phyloP scores from a whole-genome alignment of 495 filamentous ascomycete genomes.

The Sordaria brevicollis region DNA sequence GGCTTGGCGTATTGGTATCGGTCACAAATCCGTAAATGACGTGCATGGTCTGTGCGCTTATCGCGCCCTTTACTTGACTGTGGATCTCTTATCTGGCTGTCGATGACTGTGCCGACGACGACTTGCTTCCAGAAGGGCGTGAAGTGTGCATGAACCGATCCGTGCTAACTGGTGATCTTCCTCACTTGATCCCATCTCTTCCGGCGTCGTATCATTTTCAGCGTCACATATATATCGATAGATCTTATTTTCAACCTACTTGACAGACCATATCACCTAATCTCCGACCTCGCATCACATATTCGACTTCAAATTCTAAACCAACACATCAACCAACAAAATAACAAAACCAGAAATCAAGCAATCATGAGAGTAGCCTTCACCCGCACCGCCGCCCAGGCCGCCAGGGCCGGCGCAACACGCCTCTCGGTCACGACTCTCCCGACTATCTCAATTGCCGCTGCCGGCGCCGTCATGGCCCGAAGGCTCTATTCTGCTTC shows the following conservation, averaged over 20 bases:
- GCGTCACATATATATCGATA: not conserved
- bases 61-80: not conserved
- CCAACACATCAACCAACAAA: not conserved
- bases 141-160: not conserved
- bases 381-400: not conserved
- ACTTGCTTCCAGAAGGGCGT: not conserved
- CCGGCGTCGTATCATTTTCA: not conserved
- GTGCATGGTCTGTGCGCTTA: slow-evolving; percentile 7
- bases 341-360: not conserved
- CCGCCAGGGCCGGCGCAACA: not conserved
- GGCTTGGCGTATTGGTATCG: not conserved
- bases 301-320: not conserved
- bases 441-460: not conserved
- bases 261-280: not conserved
- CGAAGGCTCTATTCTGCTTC: not conserved
- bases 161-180: not conserved
- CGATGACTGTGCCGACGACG: not conserved
- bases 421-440: too few relatives aligned
- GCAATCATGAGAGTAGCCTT: not conserved
- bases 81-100: not conserved
- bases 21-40: slow-evolving; percentile 4
- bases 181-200: not conserved
- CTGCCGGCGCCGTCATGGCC: not conserved
- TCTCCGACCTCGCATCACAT: not conserved
- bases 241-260: not conserved